A percentile compares a stretch with the other conserved stretches of the same genome.
Conservation (phyloP, 495 filamentous ascomycete genomes). For the Neurospora hispaniola region DNA sequence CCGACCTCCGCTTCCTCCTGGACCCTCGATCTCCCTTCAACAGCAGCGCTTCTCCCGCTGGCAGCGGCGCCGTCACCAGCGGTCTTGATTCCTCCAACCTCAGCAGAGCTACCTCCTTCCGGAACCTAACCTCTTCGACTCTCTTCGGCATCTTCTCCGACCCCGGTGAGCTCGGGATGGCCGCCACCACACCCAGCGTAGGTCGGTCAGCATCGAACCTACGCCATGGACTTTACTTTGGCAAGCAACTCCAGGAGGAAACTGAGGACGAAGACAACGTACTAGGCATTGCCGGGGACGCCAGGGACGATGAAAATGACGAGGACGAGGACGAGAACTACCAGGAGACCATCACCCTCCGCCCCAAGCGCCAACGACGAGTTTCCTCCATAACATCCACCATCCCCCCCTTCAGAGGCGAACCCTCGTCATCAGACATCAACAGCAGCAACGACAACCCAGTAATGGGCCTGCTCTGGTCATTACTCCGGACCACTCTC, state of each 20-base stretch:
- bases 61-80: not conserved
- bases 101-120: slow-evolving; percentile 61
- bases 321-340: slow-evolving; percentile 34
- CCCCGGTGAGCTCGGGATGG: not conserved
- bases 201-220: not conserved
- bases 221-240: not conserved
- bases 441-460: not conserved
- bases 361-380: slow-evolving; percentile 4
- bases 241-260: not conserved
- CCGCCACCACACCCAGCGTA: not conserved
- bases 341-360: slow-evolving; percentile 22
- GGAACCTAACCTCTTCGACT: slow-evolving; percentile 83
- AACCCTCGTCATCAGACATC: slow-evolving; percentile 16
- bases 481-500: slow-evolving; percentile 45
- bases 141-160: slow-evolving; percentile 84
- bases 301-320: slow-evolving; percentile 16
- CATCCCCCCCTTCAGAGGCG: slow-evolving; percentile 4
- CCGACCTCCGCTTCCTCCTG: slow-evolving; percentile 26
- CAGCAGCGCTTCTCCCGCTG: slow-evolving; percentile 12
- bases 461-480: slow-evolving; percentile 14
- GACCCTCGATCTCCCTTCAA: slow-evolving; percentile 17
- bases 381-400: slow-evolving; percentile 7
- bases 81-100: slow-evolving; percentile 14
- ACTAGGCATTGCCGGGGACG: not conserved
- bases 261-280: not conserved